Conservation (phyloP, 2,329 filamentous ascomycete genomes). For the Neodidymelliopsis sp. region DNA sequence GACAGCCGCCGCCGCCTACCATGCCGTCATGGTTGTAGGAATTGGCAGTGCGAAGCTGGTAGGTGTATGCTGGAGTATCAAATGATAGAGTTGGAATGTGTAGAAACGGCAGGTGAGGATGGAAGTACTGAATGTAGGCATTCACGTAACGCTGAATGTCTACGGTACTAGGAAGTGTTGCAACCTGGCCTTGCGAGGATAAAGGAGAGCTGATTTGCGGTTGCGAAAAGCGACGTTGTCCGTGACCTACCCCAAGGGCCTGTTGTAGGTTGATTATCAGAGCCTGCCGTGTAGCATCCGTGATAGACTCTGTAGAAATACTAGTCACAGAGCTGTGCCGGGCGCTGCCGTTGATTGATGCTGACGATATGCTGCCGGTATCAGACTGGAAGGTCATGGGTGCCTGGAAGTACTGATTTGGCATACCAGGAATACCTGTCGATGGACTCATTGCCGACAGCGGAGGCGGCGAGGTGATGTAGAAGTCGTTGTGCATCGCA, state of each 20-base stretch:
- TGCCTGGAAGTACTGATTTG: constrained; percentile 68
- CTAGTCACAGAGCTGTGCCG: constrained; percentile 67
- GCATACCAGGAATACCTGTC: constrained; percentile 71
- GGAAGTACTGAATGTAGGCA: constrained; percentile 90
- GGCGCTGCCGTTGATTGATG: constrained; percentile 73
- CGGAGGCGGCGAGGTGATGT: constrained; percentile 80
- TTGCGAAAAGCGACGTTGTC: constrained; percentile 66
- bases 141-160: constrained; percentile 91
- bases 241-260: constrained; percentile 61
- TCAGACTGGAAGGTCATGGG: constrained; percentile 75
- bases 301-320: constrained; percentile 70
- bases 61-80: constrained; percentile 74
- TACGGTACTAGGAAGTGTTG: constrained; percentile 76
- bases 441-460: constrained; percentile 75
- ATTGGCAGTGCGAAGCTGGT: constrained; percentile 64
- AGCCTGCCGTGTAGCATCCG: constrained; percentile 70
- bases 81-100: constrained; percentile 93
- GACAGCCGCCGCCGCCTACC: constrained; percentile 81
- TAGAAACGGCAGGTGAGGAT: constrained; percentile 93
- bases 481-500: constrained; percentile 72
- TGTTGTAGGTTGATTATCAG: constrained; percentile 68
- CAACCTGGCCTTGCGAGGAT: constrained; percentile 55
- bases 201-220: constrained; percentile 63
- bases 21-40: constrained; percentile 63
- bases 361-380: constrained; percentile 66